Conservation (phyloP, 306 rosid species). For the Rosa persica region DNA sequence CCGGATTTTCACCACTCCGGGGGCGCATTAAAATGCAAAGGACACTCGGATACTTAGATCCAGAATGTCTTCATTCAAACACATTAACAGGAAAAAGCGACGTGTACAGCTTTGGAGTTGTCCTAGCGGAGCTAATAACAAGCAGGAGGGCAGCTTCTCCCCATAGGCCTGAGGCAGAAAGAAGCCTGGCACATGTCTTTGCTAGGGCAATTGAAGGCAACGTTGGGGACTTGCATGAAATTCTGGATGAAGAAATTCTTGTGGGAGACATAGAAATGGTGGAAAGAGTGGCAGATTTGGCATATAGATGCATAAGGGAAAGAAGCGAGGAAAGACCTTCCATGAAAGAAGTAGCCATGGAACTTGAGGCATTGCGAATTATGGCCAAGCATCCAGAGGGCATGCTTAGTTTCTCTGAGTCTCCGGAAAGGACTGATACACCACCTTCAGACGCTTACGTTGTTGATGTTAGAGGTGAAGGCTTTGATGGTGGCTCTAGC, state of each 20-base stretch:
- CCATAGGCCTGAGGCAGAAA: not conserved
- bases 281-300: not conserved
- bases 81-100: constrained; percentile 7
- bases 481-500: not conserved
- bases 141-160: not conserved
- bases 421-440: not conserved
- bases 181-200: not conserved
- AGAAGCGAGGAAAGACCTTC: constrained; percentile 19
- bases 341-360: constrained; percentile 19
- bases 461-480: not conserved
- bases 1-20: not conserved
- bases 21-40: not conserved
- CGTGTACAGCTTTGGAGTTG: constrained; percentile 25
- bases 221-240: not conserved
- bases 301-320: not conserved
- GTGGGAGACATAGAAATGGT: not conserved
- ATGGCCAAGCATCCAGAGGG: constrained; percentile 2
- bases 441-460: not conserved
- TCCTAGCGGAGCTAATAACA: constrained; percentile 5
- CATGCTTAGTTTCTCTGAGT: not conserved
- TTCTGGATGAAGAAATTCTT: not conserved
- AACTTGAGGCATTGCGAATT: constrained; percentile 3
- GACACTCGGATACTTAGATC: not conserved
- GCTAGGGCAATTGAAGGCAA: not conserved
- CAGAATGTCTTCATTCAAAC: constrained; percentile 6